Evolutionary conservation across 169 alveolate species (phyloP), one percentile per base, ranked within the genome.

Genomic region (Plasmodium falciparum): DNA sequence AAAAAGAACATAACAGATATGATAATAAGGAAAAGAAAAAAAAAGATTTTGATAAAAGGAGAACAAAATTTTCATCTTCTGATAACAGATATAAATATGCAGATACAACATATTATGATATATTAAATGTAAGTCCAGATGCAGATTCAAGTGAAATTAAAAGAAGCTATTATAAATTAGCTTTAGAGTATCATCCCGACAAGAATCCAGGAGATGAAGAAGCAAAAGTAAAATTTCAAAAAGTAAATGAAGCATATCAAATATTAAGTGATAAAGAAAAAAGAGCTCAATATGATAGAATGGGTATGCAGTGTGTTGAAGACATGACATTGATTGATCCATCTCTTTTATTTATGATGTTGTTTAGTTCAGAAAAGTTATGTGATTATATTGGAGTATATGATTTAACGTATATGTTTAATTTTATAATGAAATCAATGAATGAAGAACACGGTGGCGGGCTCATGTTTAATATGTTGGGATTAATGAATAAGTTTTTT

Each of bases 131-230:
- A 0, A 63, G 52, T 11, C 91, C 93, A 12, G 91, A 93, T 26
- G 98, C 99, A 2, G 58, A 97, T 26, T 95, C 93, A 58, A 90
- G 97, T 33, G 96, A 95, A 52, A 97, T 98, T 24, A 97, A 29
- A 97, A 75, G 74, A 90, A 96, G 97, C 45, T 98, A 96, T 88
- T 97, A 97, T 83, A 97, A 96, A 88, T 88, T 98, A 54, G 99
- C 99, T 4, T 93, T 97, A 63, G 90, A 95, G 74, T 96, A 94
- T 70, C 99, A 98, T 76, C 99, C 99, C 17, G 99, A 98, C 89
- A 96, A 96, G 71, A 97, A 96, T 88, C 78, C 97, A 0, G 73
- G 74, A 74, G 92, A 91, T 56, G 94, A 85, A 0, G 93, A 67
- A 17, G 95, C 95, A 1, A 94, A 94, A 73, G 15, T 54, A 15